Evolutionary conservation across 441 rosid genomes (phyloP).

Genomic region (Mallotus japonicus): DNA sequence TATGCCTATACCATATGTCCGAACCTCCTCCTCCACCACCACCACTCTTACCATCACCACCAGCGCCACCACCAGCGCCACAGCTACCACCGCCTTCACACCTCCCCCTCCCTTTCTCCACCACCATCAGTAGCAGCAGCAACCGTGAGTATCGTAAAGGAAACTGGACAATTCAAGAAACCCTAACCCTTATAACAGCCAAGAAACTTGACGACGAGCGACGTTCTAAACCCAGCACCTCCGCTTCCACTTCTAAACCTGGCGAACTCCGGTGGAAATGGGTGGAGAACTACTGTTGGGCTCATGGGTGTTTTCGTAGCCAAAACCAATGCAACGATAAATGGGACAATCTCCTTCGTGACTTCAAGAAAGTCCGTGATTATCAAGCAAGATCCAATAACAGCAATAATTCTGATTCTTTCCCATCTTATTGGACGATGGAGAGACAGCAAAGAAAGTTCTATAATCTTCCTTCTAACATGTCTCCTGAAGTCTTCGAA

Average conservation of each 20-base stretch:
- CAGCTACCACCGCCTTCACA: constrained; percentile 11
- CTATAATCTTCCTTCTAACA: constrained; percentile 47
- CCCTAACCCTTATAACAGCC: constrained; percentile 44
- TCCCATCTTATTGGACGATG: constrained; percentile 42
- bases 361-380: constrained; percentile 46
- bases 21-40: constrained; percentile 23
- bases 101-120: constrained; percentile 13
- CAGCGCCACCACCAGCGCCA: constrained; percentile 14
- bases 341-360: constrained; percentile 61
- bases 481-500: constrained; percentile 41
- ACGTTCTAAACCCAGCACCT: constrained; percentile 25
- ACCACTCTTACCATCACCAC: constrained; percentile 10
- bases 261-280: constrained; percentile 52
- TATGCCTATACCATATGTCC: constrained; percentile 29
- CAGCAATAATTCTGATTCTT: constrained; percentile 11
- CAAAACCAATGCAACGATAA: constrained; percentile 66
- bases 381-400: constrained; percentile 30
- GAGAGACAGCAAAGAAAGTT: constrained; percentile 44
- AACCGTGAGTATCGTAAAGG: constrained; percentile 45
- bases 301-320: constrained; percentile 40
- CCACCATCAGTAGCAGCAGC: constrained; percentile 10
- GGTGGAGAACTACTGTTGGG: constrained; percentile 58
- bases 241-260: constrained; percentile 26
- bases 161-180: constrained; percentile 50
- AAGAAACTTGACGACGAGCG: constrained; percentile 52